Evolutionary conservation across 129 eudicot genomes (phyloP), one percentile per base, ranked within the genome.

Genomic region (Lactuca sativa): DNA sequence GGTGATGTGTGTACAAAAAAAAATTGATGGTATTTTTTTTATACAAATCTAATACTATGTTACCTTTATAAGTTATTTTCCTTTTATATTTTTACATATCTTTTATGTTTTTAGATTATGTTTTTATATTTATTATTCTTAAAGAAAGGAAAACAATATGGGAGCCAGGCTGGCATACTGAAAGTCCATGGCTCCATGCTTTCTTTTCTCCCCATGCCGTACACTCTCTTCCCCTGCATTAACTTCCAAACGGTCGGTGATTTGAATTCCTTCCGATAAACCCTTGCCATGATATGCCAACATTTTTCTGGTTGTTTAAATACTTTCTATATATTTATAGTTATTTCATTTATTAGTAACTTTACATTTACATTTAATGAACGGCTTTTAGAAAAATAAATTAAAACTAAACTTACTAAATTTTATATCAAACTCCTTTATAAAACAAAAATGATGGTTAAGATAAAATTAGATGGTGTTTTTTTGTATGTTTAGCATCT

Each of bases 211-310:
- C 18, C 69, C 62, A 80, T 9, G 73, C 83, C 77, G 82, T 78
- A 78, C 72, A 41, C 77, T 70, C 62, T 13, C 53, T 30, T 11
- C 53, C 70, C 55, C 16, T 15, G 2, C 44, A 76, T 78, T 81
- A 81, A 86, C 86, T 81, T 73, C 85, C 83, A 83, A 81, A 81
- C 85, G 86, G 93, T 83, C 89, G 89, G 89, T 86, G 92, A 83
- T 75, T 83, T 79, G 69, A 75, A 77, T 62, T 68, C 66, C 67
- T 71, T 36, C 38, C 38, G 38, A 36, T 36, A 36, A 36, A 36
- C 38, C 38, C 49, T 43, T 43, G 13, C 49, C 13, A 43, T 9
- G 10, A 43, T 43, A 9, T 31, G 56, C 58, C 73, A 44, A 57
- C 34, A 60, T 33, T 55, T 56, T 37, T 66, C 34, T 1, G 16